These are phyloP conservation scores for Nicotiana sylvestris DNA, from an alignment of 257 asterid species.

Conservation along the genomic window DNA sequence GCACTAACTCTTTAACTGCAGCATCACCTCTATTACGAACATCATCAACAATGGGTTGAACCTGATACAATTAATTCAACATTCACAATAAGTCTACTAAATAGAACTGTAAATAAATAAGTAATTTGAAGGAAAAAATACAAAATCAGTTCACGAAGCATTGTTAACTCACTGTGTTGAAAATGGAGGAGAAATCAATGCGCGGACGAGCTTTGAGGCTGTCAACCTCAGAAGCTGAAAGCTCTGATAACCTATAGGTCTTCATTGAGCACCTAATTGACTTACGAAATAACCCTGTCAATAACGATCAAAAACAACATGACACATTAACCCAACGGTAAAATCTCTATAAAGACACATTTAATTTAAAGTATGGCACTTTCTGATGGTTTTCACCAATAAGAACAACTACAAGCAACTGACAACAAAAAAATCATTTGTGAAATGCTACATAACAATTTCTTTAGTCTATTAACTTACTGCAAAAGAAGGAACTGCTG, in stretches of 20 bases:
- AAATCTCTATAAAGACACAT: not conserved
- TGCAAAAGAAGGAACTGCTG: not conserved
- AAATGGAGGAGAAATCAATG: slow-evolving; percentile 79
- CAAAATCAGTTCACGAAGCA: not conserved
- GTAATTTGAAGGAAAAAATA: not conserved
- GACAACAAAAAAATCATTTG: not conserved
- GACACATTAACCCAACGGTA: not conserved
- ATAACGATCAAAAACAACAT: slow-evolving; percentile 17
- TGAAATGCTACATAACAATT: not conserved
- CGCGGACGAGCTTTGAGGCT: slow-evolving; percentile 87
- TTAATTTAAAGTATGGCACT: not conserved
- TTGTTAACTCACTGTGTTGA: slow-evolving; percentile 53
- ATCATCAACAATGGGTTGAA: slow-evolving; percentile 93
- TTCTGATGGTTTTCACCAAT: not conserved
- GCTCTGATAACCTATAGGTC: slow-evolving; percentile 82
- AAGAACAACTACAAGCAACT: not conserved
- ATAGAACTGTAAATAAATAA: not conserved
- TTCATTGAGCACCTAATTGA: slow-evolving; percentile 66
- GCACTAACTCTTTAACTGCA: slow-evolving; percentile 89
- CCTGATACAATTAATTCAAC: slow-evolving; percentile 39
- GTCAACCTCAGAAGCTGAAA: slow-evolving; percentile 65
- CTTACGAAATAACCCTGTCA: slow-evolving; percentile 43
- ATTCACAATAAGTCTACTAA: slow-evolving; percentile 4
- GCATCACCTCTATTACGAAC: slow-evolving; percentile 79
- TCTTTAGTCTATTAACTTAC: not conserved